Evolutionary conservation across 2,329 filamentous ascomycete species (phyloP), one percentile per base, ranked within the genome.

Genomic region (Colletotrichum graminicola): DNA sequence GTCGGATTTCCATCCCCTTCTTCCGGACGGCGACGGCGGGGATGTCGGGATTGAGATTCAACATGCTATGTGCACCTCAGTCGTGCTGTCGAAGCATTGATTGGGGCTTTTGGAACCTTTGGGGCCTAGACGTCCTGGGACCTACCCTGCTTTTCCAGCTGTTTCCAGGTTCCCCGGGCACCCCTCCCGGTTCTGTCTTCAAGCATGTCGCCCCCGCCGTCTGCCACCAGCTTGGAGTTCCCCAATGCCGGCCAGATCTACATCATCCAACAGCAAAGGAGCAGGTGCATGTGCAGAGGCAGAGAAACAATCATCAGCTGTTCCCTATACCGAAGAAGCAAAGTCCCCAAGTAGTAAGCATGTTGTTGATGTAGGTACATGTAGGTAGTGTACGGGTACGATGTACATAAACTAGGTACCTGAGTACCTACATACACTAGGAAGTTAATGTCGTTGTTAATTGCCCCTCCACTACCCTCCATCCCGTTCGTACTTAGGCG

Each of bases 391-490:
- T n/a, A 45, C 43, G 18, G 5, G 6, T n/a, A 43, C 41, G 16
- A 45, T 18, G 5, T 45, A n/a, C 43, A n/a, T 5, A 8, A 7
- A 47, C 43, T 43, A 43, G 41, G 39, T 18, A 41, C 39, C 39
- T 16, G 16, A 14, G 39, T 41, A 41, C 1, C 4, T 41, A 41
- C 14, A 3, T 41, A 41, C 14, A 3, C 6, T 43, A 43, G 41
- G 36, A 2, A 36, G 39, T 21, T 23, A 41, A 5, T 41, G 39
- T 41, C 23, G 45, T 32, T 16, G 23, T 41, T 29, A 32, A 47
- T 39, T 63, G 39, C 59, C 59, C 47, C 67, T 68, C 65, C 52
- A 52, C 47, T 45, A 18, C 55, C 67, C 62, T 60, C 67, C 66
- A 68, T 68, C 61, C 62, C 39, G 41, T 55, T 36, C 26, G 34